These are phyloP conservation scores for Yarrowia sp. DNA, from an alignment of 805 yeast genomes.

Conservation along the genomic window DNA sequence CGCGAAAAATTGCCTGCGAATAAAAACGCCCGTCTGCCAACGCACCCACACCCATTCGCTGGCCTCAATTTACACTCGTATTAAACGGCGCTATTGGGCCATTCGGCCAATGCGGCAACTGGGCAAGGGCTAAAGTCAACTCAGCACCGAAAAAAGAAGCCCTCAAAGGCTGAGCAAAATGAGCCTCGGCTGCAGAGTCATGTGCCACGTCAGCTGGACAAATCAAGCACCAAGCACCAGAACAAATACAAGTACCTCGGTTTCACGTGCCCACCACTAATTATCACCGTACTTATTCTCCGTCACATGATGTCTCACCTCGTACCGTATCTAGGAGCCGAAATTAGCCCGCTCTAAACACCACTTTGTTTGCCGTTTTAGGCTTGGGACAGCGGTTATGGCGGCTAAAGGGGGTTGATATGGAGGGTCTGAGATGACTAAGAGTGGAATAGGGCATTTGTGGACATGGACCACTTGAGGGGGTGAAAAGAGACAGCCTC, in stretches of 20 bases:
- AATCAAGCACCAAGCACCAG: too few relatives aligned
- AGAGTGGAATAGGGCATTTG: too few relatives aligned
- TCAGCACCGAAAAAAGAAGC: too few relatives aligned
- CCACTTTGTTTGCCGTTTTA: constrained; percentile 8
- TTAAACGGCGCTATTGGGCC: constrained; percentile 12
- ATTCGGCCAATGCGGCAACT: neutral
- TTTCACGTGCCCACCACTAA: neutral
- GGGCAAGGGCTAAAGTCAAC: neutral
- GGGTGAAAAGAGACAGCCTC: too few relatives aligned
- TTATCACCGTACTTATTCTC: too few relatives aligned
- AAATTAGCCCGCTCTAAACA: neutral
- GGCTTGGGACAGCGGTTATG: constrained; percentile 9
- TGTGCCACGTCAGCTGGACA: neutral
- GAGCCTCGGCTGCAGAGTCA: constrained; percentile 7
- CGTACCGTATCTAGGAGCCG: neutral
- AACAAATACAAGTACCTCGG: too few relatives aligned
- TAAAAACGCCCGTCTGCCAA: too few relatives aligned
- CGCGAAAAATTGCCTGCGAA: neutral
- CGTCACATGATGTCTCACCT: neutral
- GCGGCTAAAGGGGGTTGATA: neutral
- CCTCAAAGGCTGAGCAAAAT: constrained; percentile 6
- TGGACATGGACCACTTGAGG: too few relatives aligned
- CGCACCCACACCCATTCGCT: neutral
- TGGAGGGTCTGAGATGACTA: neutral
- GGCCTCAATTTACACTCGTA: constrained; percentile 21